Evolutionary conservation across 2,329 filamentous ascomycete species (phyloP).

Genomic region (Penicillium olsonii): DNA sequence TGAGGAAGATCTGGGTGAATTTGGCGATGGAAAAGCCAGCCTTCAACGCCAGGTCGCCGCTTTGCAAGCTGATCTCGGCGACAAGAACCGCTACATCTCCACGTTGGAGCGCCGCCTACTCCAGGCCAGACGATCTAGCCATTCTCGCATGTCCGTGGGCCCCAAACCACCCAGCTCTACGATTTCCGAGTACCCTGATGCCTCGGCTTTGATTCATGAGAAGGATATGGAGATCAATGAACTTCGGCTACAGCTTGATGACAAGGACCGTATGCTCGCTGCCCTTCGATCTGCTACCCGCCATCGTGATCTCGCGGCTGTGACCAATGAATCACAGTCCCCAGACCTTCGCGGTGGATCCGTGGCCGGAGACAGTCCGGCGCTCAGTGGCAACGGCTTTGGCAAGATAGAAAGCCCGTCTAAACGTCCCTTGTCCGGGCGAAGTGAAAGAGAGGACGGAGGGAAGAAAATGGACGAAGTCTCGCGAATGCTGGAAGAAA

Average conservation of each 20-base stretch:
- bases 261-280: slow-evolving; percentile 91
- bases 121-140: slow-evolving; percentile 86
- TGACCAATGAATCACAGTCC: slow-evolving; percentile 40
- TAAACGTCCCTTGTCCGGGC: slow-evolving; percentile 33
- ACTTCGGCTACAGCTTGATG: slow-evolving; percentile 82
- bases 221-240: slow-evolving; percentile 93
- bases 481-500: slow-evolving; percentile 90
- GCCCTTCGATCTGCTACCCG: slow-evolving; percentile 83
- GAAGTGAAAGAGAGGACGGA: slow-evolving; percentile 38
- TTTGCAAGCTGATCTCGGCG: slow-evolving; percentile 90
- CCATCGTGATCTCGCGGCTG: slow-evolving; percentile 79
- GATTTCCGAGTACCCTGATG: slow-evolving; percentile 72
- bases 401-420: slow-evolving; percentile 28
- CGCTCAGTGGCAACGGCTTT: slow-evolving; percentile 14
- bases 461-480: slow-evolving; percentile 83
- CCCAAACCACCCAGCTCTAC: slow-evolving; percentile 66
- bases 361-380: slow-evolving; percentile 29
- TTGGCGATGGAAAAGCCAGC: slow-evolving; percentile 81
- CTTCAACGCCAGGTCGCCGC: slow-evolving; percentile 82
- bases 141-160: slow-evolving; percentile 79
- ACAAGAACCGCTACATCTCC: slow-evolving; percentile 95
- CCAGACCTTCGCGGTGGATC: slow-evolving; percentile 31
- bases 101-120: slow-evolving; percentile 90
- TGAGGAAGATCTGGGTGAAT: slow-evolving; percentile 77
- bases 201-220: slow-evolving; percentile 73